Evolutionary conservation across 257 asterid species (phyloP), one percentile per base, ranked within the genome.

Genomic region (Leonotis leonurus): DNA sequence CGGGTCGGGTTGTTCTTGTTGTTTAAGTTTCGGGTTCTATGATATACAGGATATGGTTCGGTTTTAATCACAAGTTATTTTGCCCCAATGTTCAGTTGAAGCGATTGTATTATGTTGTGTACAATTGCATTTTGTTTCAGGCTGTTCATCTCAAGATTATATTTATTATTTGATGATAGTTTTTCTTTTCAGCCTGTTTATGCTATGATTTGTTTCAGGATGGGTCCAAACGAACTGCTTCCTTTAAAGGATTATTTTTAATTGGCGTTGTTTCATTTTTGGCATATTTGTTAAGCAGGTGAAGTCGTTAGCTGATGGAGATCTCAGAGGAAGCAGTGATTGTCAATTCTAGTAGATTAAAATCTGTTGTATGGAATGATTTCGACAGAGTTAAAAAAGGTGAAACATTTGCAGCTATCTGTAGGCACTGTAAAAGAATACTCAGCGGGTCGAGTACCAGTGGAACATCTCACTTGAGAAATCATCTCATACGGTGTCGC

Each of bases 381-480:
- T 92, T 92, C 52, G 98, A 88, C 79, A 74, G 98, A 74, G 92
- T 92, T 33, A 88, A 81, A 57, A 86, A 79, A 40, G 98, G 95
- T 13, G 97, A 92, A 69, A 77, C 88, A 0, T 80, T 81, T 63
- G 77, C 82, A 8, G 98, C 97, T 20, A 79, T 89, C 46, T 92
- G 97, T 66, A 78, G 85, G 56, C 97, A 88, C 63, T 92, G 98
- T 68, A 83, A 88, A 52, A 77, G 97, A 85, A 82, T 80, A 68
- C 98, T 92, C 20, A 86, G 94, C 36, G 98, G 98, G 9, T 92
- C 97, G 48, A 92, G 98, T 65, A 86, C 93, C 14, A 92, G 98
- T 70, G 98, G 97, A 35, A 92, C 98, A 8, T 86, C 98, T 35
- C 97, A 92, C 67, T 73, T 92, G 75, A 80, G 97, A 75, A 92